phyloP scores from a whole-genome alignment of 306 rosid genomes.

The Alnus glutinosa region DNA sequence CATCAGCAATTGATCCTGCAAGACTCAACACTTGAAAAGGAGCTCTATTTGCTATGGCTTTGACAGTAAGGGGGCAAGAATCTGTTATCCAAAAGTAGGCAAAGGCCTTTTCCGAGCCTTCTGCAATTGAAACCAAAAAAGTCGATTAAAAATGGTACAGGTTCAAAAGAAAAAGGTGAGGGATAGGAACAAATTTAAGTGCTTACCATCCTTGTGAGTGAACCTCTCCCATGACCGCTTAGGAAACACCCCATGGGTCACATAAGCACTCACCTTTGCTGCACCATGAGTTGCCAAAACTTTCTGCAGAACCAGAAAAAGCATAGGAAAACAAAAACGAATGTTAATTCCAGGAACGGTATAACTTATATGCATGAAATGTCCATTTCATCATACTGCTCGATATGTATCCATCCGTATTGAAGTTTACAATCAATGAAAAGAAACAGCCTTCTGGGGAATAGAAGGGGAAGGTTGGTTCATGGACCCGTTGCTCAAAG shows the following conservation, averaged over 20 bases:
- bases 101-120: slow-evolving; percentile 52
- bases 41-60: slow-evolving; percentile 66
- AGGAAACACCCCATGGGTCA: slow-evolving; percentile 93
- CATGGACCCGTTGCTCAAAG: too few species aligned
- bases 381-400: not conserved
- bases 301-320: slow-evolving; percentile 50
- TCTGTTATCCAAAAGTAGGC: slow-evolving; percentile 95
- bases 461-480: too few species aligned
- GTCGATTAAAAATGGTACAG: slow-evolving; percentile 11
- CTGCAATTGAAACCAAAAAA: slow-evolving; percentile 33
- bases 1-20: slow-evolving; percentile 85
- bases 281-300: slow-evolving; percentile 90
- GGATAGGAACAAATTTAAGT: not conserved
- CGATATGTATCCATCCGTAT: not conserved
- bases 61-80: slow-evolving; percentile 86
- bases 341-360: slow-evolving; percentile 13
- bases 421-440: too few species aligned
- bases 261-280: slow-evolving; percentile 86
- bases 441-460: too few species aligned
- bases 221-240: slow-evolving; percentile 79
- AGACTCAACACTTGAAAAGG: slow-evolving; percentile 90
- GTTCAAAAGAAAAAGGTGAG: not conserved
- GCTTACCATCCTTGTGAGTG: slow-evolving; percentile 67
- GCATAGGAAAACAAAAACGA: not conserved
- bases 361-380: not conserved